Base-by-base conservation (phyloP, 2,329 filamentous ascomycete species). In the Didymellaceae sp. region DNA sequence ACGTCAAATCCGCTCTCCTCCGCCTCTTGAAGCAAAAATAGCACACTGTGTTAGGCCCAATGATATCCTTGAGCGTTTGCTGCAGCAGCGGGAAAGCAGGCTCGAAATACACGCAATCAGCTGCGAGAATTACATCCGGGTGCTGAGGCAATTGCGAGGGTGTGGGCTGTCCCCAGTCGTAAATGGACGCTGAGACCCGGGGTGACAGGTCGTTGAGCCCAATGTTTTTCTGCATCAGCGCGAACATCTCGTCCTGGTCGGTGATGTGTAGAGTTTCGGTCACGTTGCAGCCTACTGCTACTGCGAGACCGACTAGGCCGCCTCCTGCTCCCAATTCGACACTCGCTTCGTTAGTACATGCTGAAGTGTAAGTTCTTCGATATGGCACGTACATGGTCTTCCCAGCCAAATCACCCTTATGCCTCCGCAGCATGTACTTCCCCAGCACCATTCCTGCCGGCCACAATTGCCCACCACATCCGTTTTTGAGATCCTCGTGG, bases 71-170 rank as follows among this genome's bases (percentile, higher is more conserved):
- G 58, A 97, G 77, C 5, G 93, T 97, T 57, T 85, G 77, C 67
- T 94, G 82, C 37, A 99, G 81, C 25, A 97, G 79, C 22, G 93
- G 92, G 68, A 97, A 97, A 1, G 94, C 90, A 2, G 93, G 91
- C 74, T 97, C 94, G 72, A 96, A 96, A 78, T 97, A 99, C 39
- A 96, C 91, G 75, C 93, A 97, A 73, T 97, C 94, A 31, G 92
- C 93, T 3, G 94, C 94, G n/a, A 97, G 82, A 47, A 99, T 86
- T 46, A 96, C 80, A 64, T 92, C 86, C 14, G 91, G 90, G 55
- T 83, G 82, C 61, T 80, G 78, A 45, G 79, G 74, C 41, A 78
- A 55, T 47, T 62, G 44, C 50, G 73, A 45, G 53, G 75, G 70
- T 24, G 71, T 66, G 13, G 77, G 65, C 24, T 74, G 66, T 14